Conservation (phyloP, 106 monocot species). For the Xerophyta viscosa region DNA sequence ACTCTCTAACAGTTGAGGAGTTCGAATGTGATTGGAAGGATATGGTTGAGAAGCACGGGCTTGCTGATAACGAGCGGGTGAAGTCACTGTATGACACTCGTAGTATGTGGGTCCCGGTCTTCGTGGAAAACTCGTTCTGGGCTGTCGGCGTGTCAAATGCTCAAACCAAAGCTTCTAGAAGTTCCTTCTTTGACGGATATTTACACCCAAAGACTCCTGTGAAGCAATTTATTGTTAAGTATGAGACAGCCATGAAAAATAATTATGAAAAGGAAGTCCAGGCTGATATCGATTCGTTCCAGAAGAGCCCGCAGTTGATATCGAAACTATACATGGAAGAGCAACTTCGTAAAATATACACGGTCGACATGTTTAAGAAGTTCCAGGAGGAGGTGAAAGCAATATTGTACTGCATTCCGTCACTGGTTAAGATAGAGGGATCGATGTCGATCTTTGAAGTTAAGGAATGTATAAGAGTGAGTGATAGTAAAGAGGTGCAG, state of each 20-base stretch:
- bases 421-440: constrained; percentile 32
- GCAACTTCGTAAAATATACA: constrained; percentile 41
- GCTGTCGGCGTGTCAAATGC: constrained; percentile 28
- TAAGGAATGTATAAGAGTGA: constrained; percentile 32
- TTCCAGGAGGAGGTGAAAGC: constrained; percentile 56
- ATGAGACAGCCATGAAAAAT: constrained; percentile 30
- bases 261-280: constrained; percentile 39
- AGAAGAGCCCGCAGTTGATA: constrained; percentile 37
- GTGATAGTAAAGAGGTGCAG: constrained; percentile 34
- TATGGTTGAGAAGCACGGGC: constrained; percentile 25
- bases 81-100: constrained; percentile 28
- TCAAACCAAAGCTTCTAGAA: constrained; percentile 20
- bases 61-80: constrained; percentile 40
- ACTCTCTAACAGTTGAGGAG: constrained; percentile 19
- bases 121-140: constrained; percentile 34
- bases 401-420: constrained; percentile 41
- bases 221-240: constrained; percentile 39
- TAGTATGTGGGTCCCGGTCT: constrained; percentile 30
- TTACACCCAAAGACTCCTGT: constrained; percentile 36
- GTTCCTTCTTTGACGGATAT: constrained; percentile 34
- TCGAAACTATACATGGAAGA: constrained; percentile 56
- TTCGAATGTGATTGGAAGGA: constrained; percentile 33
- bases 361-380: constrained; percentile 49
- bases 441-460: constrained; percentile 34
- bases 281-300: constrained; percentile 40